These are phyloP conservation scores for Davidsoniella eucalypti DNA, from an alignment of 2,329 filamentous ascomycete species.

Conservation along the genomic window DNA sequence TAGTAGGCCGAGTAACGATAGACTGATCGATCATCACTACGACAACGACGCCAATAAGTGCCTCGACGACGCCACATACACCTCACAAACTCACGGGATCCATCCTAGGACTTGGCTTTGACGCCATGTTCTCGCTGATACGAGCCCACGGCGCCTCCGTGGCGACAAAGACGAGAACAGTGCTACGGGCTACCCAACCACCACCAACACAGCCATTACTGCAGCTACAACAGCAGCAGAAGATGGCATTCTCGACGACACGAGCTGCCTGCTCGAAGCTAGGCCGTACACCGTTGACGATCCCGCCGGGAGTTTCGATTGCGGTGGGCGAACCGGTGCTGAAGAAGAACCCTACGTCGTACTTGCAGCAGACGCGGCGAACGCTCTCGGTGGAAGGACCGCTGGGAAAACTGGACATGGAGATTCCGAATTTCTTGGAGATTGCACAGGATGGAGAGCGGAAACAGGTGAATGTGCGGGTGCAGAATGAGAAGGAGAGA, in stretches of 20 bases:
- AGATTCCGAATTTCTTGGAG: conserved; percentile 62
- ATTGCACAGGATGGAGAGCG: conserved; percentile 49
- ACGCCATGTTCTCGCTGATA: conserved; percentile 5
- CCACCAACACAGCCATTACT: neutral
- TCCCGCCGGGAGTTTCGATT: conserved; percentile 73
- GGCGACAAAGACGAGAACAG: neutral
- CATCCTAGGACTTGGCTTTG: neutral
- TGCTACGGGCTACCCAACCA: neutral
- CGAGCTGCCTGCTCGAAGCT: conserved; percentile 59
- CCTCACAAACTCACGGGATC: no score
- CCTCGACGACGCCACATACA: neutral
- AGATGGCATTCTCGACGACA: conserved; percentile 50
- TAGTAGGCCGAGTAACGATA: neutral
- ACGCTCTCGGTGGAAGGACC: conserved; percentile 67
- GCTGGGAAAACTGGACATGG: conserved; percentile 59
- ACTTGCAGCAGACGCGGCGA: conserved; percentile 44
- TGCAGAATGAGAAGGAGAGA: conserved; percentile 51
- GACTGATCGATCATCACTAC: neutral
- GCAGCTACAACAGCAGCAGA: no score
- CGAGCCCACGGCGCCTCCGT: conserved; percentile 2
- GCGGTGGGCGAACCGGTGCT: conserved; percentile 45
- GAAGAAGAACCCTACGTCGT: conserved; percentile 39
- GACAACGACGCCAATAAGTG: neutral
- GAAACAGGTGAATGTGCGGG: conserved; percentile 48
- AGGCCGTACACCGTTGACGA: conserved; percentile 60